These are phyloP conservation scores for Yamadazyma spencermartinsiae DNA, from an alignment of 1,139 yeast species.

Conservation along the genomic window DNA sequence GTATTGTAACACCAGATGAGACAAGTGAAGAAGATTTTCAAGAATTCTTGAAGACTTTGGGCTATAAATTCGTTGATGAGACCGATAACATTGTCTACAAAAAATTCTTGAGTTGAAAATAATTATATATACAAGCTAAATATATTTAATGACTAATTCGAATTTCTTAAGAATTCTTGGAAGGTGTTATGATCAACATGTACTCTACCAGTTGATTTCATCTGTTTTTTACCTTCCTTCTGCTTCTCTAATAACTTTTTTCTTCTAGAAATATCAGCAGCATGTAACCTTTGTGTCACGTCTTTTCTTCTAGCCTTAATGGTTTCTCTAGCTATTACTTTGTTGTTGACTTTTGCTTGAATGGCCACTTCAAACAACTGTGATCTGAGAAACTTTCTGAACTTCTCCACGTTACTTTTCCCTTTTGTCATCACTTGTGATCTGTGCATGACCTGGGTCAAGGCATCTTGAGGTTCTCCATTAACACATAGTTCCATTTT, in stretches of 20 bases:
- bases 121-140: slow-evolving; percentile 10
- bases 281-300: slow-evolving; percentile 87
- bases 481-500: slow-evolving; percentile 88
- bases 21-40: slow-evolving; percentile 65
- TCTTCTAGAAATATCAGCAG: slow-evolving; percentile 88
- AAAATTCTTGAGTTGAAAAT: slow-evolving; percentile 52
- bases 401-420: slow-evolving; percentile 76
- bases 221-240: slow-evolving; percentile 87
- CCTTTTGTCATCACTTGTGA: slow-evolving; percentile 75
- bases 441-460: slow-evolving; percentile 85
- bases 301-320: slow-evolving; percentile 92
- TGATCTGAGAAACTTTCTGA: slow-evolving; percentile 73
- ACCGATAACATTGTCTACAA: slow-evolving; percentile 81
- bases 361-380: slow-evolving; percentile 92
- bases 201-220: slow-evolving; percentile 80
- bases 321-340: slow-evolving; percentile 87
- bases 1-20: slow-evolving; percentile 76
- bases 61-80: slow-evolving; percentile 79
- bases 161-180: slow-evolving; percentile 60
- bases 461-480: slow-evolving; percentile 88
- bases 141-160: slow-evolving; percentile 16
- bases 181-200: slow-evolving; percentile 81
- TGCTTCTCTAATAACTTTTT: slow-evolving; percentile 86
- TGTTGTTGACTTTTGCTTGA: slow-evolving; percentile 85
- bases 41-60: slow-evolving; percentile 65